Percentiles rank a stretch among this genome's conserved stretches.
These are phyloP conservation scores for Colletotrichum tabaci DNA, from an alignment of 2,329 filamentous ascomycete genomes.

Conservation along the genomic window DNA sequence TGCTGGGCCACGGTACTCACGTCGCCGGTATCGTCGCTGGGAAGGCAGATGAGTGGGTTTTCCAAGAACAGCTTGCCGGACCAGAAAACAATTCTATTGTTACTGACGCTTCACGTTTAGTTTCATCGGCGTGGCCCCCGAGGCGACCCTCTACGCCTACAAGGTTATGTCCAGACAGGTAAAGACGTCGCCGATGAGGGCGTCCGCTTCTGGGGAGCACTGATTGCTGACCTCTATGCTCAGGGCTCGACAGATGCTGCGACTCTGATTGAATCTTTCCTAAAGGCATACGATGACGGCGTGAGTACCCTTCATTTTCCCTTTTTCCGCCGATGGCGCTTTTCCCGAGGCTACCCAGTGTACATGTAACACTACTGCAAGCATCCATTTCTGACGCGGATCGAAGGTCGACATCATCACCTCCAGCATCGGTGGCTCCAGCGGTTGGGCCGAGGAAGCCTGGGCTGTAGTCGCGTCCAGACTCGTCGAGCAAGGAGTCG, in stretches of 20 bases:
- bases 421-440: conserved; percentile 55
- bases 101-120: background rate
- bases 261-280: conserved; percentile 51
- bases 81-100: no score
- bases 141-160: conserved; percentile 49
- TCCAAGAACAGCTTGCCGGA: no score
- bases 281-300: conserved; percentile 53
- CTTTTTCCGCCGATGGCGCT: fast-evolving
- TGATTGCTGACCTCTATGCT: background rate
- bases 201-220: background rate
- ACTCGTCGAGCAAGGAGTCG: conserved; percentile 62
- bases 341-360: background rate
- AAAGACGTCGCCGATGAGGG: background rate
- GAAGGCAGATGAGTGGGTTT: conserved; percentile 41
- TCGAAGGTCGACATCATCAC: conserved; percentile 57
- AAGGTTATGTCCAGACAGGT: conserved; percentile 46
- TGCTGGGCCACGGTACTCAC: conserved; percentile 49
- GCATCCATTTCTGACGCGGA: background rate
- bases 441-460: conserved; percentile 58
- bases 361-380: no score
- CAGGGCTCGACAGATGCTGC: conserved; percentile 31
- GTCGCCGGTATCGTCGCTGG: conserved; percentile 52
- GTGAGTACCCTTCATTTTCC: conserved; percentile 42
- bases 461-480: conserved; percentile 59
- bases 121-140: conserved; percentile 49